Evolutionary conservation across 768 basidiomycete genomes (phyloP).

Genomic region (Auricularia auricula-judae): DNA sequence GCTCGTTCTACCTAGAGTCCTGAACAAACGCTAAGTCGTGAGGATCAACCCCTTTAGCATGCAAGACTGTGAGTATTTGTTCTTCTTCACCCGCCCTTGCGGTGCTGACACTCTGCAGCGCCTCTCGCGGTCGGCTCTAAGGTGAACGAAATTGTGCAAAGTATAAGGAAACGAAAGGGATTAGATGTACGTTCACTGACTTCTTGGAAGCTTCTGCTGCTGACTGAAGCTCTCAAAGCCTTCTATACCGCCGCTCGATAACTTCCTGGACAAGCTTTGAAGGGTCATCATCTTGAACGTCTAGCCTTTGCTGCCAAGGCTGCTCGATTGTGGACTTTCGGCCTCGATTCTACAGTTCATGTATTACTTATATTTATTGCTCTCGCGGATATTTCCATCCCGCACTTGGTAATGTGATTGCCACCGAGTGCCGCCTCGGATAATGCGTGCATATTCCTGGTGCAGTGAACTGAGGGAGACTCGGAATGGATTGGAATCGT

Average conservation of each 20-base stretch:
- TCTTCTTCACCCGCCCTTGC: not conserved
- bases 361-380: too few relatives aligned
- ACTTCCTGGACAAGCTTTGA: slow-evolving; percentile 29
- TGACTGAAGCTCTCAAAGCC: slow-evolving; percentile 14
- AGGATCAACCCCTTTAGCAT: slow-evolving; percentile 2
- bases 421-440: too few relatives aligned
- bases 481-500: too few relatives aligned
- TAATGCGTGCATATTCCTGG: too few relatives aligned
- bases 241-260: slow-evolving; percentile 23
- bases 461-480: too few relatives aligned
- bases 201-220: not conserved
- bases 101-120: not conserved
- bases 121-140: slow-evolving; percentile 28
- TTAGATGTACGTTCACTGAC: slow-evolving; percentile 17
- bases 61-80: slow-evolving; percentile 9
- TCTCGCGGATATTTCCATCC: too few relatives aligned
- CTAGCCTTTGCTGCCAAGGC: too few relatives aligned
- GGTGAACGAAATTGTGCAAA: slow-evolving; percentile 25
- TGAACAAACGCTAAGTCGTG: not conserved
- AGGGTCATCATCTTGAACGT: too few relatives aligned
- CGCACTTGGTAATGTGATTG: too few relatives aligned
- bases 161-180: slow-evolving; percentile 36
- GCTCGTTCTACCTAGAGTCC: not conserved
- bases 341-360: too few relatives aligned
- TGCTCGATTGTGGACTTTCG: too few relatives aligned